Conservation (phyloP, 2,329 filamentous ascomycete genomes). For the Arthroderma sp. region DNA sequence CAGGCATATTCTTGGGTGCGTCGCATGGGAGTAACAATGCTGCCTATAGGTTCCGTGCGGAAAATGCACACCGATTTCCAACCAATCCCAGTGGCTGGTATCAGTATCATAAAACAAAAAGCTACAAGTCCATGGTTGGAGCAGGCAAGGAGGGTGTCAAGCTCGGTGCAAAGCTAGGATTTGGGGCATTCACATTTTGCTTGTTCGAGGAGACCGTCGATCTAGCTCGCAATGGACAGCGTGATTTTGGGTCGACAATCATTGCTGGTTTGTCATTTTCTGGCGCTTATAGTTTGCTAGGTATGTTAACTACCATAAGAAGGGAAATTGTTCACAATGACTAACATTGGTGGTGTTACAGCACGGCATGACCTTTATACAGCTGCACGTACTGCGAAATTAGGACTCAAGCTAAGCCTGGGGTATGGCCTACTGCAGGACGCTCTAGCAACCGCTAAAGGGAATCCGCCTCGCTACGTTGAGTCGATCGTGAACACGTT, state of each 20-base stretch:
- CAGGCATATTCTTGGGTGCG: conserved; percentile 59
- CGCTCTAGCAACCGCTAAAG: conserved; percentile 51
- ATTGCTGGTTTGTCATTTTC: conserved; percentile 73
- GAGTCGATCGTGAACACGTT: conserved; percentile 5
- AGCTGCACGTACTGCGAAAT: conserved; percentile 62
- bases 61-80: conserved; percentile 90
- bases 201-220: conserved; percentile 77
- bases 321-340: conserved; percentile 5
- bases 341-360: conserved; percentile 23
- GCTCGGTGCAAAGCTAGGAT: conserved; percentile 56
- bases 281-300: conserved; percentile 74
- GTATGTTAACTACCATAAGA: conserved; percentile 37
- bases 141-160: conserved; percentile 65
- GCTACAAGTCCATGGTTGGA: conserved; percentile 70
- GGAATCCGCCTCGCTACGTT: conserved; percentile 61
- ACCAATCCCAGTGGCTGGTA: conserved; percentile 79
- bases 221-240: conserved; percentile 41
- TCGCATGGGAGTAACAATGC: conserved; percentile 60
- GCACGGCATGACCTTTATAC: conserved; percentile 68
- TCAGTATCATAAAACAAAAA: conserved; percentile 97
- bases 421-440: conserved; percentile 75
- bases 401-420: conserved; percentile 66
- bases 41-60: conserved; percentile 76
- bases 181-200: conserved; percentile 66
- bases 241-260: conserved; percentile 69